These are phyloP conservation scores for Floccularia luteovirens DNA, from an alignment of 768 basidiomycete species.

Conservation along the genomic window DNA sequence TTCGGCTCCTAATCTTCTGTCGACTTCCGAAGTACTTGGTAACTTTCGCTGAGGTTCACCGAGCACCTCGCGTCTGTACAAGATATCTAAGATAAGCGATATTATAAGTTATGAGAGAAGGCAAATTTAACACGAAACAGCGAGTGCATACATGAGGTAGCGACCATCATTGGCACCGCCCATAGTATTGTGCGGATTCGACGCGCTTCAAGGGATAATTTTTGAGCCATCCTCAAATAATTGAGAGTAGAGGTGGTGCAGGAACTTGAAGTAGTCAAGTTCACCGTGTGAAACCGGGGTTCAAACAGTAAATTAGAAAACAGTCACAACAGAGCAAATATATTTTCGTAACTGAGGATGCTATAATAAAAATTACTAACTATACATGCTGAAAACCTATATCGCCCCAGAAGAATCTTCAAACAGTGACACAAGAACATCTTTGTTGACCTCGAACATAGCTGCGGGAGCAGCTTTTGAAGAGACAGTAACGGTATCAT, in stretches of 20 bases:
- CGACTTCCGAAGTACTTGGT: slow-evolving; percentile 8
- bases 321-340: too few species aligned
- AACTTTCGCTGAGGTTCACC: slow-evolving; percentile 28
- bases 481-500: slow-evolving; percentile 26
- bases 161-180: slow-evolving; percentile 57
- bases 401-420: slow-evolving; percentile 8
- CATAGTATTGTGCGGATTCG: slow-evolving; percentile 48
- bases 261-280: too few species aligned
- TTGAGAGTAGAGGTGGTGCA: slow-evolving; percentile 5
- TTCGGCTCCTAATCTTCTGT: slow-evolving; percentile 6
- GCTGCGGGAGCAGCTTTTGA: slow-evolving; percentile 22
- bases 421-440: slow-evolving; percentile 25
- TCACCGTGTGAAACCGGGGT: too few species aligned
- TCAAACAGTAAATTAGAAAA: too few species aligned
- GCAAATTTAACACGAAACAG: slow-evolving; percentile 6
- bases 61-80: slow-evolving; percentile 58
- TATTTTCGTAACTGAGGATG: too few species aligned
- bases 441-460: slow-evolving; percentile 27
- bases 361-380: neutral
- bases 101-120: slow-evolving; percentile 3
- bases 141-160: slow-evolving; percentile 44
- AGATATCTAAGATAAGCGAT: slow-evolving; percentile 36
- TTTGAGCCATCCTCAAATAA: slow-evolving; percentile 15
- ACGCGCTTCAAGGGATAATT: slow-evolving; percentile 26
- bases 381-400: neutral